Conservation (phyloP, 768 basidiomycete genomes). For the Lactarius vividus region DNA sequence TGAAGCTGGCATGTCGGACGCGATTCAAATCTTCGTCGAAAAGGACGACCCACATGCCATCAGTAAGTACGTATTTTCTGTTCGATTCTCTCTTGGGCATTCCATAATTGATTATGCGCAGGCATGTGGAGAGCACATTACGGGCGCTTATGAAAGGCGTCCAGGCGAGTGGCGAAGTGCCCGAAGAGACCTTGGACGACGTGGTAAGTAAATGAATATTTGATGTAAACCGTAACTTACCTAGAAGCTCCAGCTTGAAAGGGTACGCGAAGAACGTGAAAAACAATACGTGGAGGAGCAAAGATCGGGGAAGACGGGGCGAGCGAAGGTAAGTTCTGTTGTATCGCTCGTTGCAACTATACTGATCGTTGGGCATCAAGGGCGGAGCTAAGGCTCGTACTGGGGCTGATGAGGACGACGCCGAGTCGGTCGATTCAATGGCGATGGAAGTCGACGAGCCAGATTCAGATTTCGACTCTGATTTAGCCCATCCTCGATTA, state of each 20-base stretch:
- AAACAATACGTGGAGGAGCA: constrained; percentile 54
- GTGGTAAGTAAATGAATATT: constrained; percentile 44
- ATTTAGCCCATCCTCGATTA: constrained; percentile 31
- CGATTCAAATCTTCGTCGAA: constrained; percentile 93
- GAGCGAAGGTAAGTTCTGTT: constrained; percentile 4
- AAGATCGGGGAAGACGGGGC: constrained; percentile 32
- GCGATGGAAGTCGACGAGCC: constrained; percentile 62
- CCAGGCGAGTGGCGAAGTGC: constrained; percentile 58
- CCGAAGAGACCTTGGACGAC: constrained; percentile 75
- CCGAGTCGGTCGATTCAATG: constrained; percentile 63
- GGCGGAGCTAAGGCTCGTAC: constrained; percentile 54
- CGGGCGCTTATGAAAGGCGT: constrained; percentile 66
- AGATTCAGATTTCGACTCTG: constrained; percentile 31
- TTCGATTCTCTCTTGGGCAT: neutral
- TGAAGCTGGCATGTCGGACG: constrained; percentile 88
- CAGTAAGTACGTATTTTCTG: constrained; percentile 56
- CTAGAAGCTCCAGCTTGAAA: constrained; percentile 48
- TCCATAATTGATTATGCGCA: constrained; percentile 31
- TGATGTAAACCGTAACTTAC: neutral
- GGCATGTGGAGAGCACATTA: constrained; percentile 63
- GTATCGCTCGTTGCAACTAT: neutral
- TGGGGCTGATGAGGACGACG: constrained; percentile 52
- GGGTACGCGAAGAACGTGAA: constrained; percentile 70
- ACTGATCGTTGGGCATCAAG: constrained; percentile 21
- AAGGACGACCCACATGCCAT: constrained; percentile 97